phyloP scores from a whole-genome alignment of 2,329 filamentous ascomycete genomes.

The Hypoxylon sp. region DNA sequence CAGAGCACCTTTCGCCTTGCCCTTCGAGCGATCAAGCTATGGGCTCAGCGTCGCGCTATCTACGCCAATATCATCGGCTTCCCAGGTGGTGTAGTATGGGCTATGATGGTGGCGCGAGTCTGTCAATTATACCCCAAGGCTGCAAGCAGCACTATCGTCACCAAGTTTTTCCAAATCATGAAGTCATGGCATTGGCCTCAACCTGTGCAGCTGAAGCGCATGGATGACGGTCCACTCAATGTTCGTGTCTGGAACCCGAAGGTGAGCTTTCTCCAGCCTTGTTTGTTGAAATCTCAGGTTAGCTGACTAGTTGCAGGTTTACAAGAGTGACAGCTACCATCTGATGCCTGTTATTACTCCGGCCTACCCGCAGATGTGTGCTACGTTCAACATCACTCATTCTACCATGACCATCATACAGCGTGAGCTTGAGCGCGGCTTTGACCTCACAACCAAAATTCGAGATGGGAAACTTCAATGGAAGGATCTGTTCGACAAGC shows the following conservation, averaged over 20 bases:
- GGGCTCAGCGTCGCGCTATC: conserved; percentile 92
- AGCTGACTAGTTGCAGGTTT: conserved; percentile 67
- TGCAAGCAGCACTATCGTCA: conserved; percentile 87
- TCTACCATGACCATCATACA: conserved; percentile 90
- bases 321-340: conserved; percentile 85
- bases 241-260: conserved; percentile 96
- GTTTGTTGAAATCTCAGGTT: conserved; percentile 30
- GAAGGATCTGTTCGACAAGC: conserved; percentile 90
- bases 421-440: conserved; percentile 83
- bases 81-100: conserved; percentile 97
- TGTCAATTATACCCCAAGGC: conserved; percentile 97
- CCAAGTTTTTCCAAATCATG: conserved; percentile 96
- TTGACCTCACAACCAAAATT: conserved; percentile 84
- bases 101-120: conserved; percentile 95
- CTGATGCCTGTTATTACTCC: conserved; percentile 99
- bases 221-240: conserved; percentile 84
- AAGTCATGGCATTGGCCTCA: conserved; percentile 93
- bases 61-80: conserved; percentile 98
- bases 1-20: conserved; percentile 91
- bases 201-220: conserved; percentile 90
- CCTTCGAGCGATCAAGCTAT: conserved; percentile 92
- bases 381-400: conserved; percentile 91
- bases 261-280: conserved; percentile 61
- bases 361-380: conserved; percentile 97
- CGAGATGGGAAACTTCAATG: conserved; percentile 82